Base-by-base conservation (phyloP, 257 asterid genomes). In the Solanum appendiculatum region DNA sequence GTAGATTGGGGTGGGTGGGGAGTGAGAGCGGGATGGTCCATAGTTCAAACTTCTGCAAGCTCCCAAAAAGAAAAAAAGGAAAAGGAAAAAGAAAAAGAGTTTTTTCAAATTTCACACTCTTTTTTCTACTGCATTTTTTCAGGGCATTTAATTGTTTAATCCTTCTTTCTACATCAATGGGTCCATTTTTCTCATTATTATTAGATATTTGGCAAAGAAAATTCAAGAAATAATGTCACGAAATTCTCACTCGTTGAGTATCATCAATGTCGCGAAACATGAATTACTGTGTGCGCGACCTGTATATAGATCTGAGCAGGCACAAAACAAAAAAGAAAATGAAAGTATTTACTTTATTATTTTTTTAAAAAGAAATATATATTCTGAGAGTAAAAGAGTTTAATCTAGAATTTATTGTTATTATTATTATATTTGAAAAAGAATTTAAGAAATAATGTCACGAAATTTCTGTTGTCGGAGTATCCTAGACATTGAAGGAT, bases 1-100 rank as follows among this genome's bases (percentile, higher is more conserved):
- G 25, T 20, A 56, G 25, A 56, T 25, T 20, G 16, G 85, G 44
- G 64, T 64, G 91, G 74, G 75, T 86, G 36, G 88, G 66, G 94
- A 84, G 91, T 88, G 92, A 90, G 95, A 90, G 98, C 96, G 98
- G 96, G 97, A 92, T 88, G 88, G 87, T 88, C 88, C 91, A 88
- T 83, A 86, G 92, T 94, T 94, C 93, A 93, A 92, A 95, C 90
- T 90, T 86, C 87, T 20, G 34, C 46, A 40, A 27, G 5, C 84
- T 90, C 85, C 78, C 72, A 88, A 89, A 83, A 54, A 5, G 8
- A 69, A 63, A 72, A 87, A 85, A 87, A 82, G 86, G 69, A 81
- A 87, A 87, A 78, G 85, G 70, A 66, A 63, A 87, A 78, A 44
- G 42, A 23, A 78, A 78, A 78, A 42, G 84, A 44, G 39, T 46